Percentiles rank a stretch among this genome's conserved stretches.
These are phyloP conservation scores for Quercus engelmannii DNA, from an alignment of 306 rosid species.

Conservation along the genomic window DNA sequence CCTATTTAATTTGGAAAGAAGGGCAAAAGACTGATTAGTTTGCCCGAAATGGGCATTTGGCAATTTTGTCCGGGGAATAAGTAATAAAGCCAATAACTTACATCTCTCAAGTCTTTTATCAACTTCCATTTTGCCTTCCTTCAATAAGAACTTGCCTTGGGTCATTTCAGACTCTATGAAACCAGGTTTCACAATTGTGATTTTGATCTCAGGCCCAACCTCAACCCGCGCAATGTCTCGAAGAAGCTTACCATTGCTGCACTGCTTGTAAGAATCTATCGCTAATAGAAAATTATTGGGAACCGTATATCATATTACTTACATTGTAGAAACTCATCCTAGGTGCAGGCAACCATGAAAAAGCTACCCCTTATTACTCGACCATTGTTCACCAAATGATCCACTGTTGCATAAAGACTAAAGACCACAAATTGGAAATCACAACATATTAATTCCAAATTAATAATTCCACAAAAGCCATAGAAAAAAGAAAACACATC, in stretches of 20 bases:
- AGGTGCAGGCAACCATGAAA: constrained; percentile 58
- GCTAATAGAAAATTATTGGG: neutral
- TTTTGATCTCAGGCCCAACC: constrained; percentile 39
- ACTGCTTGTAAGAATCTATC: constrained; percentile 34
- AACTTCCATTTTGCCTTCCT: constrained; percentile 29
- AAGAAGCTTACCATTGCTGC: constrained; percentile 49
- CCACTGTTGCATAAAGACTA: neutral
- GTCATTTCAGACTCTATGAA: constrained; percentile 44
- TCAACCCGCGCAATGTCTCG: constrained; percentile 59
- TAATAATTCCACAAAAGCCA: no score
- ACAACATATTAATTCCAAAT: no score
- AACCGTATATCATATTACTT: neutral
- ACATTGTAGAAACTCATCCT: constrained; percentile 54
- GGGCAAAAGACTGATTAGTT: no score
- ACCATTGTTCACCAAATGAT: no score
- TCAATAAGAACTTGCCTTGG: constrained; percentile 39
- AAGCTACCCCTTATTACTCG: neutral
- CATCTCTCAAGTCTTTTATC: constrained; percentile 58
- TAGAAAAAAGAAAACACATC: no score
- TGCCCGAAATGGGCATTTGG: no score
- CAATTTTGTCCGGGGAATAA: no score
- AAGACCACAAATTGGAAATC: no score
- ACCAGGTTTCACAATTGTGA: constrained; percentile 65
- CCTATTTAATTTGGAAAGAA: no score
- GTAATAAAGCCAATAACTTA: constrained; percentile 17